These are phyloP conservation scores for Lagenidium sp. DNA, from an alignment of 352 stramenopile genomes.

Conservation along the genomic window DNA sequence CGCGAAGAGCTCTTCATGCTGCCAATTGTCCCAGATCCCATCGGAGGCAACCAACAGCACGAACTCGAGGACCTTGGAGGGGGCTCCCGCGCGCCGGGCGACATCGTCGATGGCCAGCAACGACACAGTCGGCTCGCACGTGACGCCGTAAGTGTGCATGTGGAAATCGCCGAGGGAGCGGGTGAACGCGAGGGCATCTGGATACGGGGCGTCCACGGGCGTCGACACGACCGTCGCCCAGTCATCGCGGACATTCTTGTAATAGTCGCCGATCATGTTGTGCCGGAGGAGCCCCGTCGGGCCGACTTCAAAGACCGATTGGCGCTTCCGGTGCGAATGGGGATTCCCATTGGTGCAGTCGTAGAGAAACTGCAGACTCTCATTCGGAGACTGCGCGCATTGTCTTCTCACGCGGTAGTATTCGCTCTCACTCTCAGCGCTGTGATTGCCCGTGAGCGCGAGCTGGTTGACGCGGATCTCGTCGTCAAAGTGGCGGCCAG, in stretches of 20 bases:
- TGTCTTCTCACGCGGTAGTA: conserved; percentile 52
- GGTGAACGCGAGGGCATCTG: conserved; percentile 84
- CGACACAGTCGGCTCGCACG: conserved; percentile 45
- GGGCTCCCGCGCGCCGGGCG: background rate
- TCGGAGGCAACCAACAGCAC: conserved; percentile 70
- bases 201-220: conserved; percentile 45
- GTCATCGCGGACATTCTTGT: conserved; percentile 90
- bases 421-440: conserved; percentile 64
- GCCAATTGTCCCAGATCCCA: conserved; percentile 88
- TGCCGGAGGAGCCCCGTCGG: conserved; percentile 23
- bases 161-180: conserved; percentile 83
- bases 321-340: conserved; percentile 5
- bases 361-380: conserved; percentile 78
- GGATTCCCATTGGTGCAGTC: conserved; percentile 38
- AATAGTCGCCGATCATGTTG: conserved; percentile 58
- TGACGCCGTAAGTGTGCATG: conserved; percentile 82
- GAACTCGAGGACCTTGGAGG: conserved; percentile 25
- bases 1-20: conserved; percentile 57
- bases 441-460: conserved; percentile 78
- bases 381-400: conserved; percentile 15
- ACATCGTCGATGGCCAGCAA: conserved; percentile 32
- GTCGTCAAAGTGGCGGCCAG: conserved; percentile 5
- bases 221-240: conserved; percentile 82
- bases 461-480: conserved; percentile 18
- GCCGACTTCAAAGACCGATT: conserved; percentile 27